Evolutionary conservation across 2,329 filamentous ascomycete genomes (phyloP).

Genomic region (Trichophyton rubrum): DNA sequence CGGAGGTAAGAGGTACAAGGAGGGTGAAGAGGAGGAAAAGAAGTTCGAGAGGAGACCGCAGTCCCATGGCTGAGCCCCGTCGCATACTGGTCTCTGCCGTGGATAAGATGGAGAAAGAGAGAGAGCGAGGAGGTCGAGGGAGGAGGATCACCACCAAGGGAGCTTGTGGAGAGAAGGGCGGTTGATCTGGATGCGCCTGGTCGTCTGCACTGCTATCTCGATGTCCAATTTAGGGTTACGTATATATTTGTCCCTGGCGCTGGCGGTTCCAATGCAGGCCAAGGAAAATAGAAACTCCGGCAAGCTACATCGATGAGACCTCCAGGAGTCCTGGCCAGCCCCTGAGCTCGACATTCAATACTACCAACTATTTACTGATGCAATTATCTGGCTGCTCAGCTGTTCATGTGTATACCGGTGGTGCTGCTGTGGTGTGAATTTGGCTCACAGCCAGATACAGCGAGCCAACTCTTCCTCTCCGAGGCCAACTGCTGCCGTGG

Average conservation of each 20-base stretch:
- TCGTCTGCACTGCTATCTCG: neutral
- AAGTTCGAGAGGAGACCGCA: slow-evolving; percentile 7
- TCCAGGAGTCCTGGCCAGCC: too few species aligned
- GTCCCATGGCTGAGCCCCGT: slow-evolving; percentile 5
- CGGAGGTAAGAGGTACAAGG: slow-evolving; percentile 24
- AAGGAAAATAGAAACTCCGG: neutral
- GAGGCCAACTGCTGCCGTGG: too few species aligned
- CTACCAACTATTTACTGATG: neutral
- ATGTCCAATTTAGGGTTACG: neutral
- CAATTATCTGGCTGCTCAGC: too few species aligned
- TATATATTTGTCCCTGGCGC: neutral
- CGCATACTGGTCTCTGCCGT: neutral
- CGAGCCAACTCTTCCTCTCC: too few species aligned
- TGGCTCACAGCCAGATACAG: too few species aligned
- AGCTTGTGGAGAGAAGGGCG: neutral
- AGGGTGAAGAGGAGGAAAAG: slow-evolving; percentile 9
- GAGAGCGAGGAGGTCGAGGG: neutral
- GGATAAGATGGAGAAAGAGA: neutral
- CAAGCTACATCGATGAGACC: neutral
- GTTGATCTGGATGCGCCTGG: neutral
- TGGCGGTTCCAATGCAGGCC: neutral
- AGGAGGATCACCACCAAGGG: neutral
- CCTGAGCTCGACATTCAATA: neutral
- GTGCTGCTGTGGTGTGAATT: too few species aligned
- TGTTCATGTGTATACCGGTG: too few species aligned